Evolutionary conservation across 1,284 basidiomycete species (phyloP), one percentile per base, ranked within the genome.

Genomic region (Takashimella koratensis): DNA sequence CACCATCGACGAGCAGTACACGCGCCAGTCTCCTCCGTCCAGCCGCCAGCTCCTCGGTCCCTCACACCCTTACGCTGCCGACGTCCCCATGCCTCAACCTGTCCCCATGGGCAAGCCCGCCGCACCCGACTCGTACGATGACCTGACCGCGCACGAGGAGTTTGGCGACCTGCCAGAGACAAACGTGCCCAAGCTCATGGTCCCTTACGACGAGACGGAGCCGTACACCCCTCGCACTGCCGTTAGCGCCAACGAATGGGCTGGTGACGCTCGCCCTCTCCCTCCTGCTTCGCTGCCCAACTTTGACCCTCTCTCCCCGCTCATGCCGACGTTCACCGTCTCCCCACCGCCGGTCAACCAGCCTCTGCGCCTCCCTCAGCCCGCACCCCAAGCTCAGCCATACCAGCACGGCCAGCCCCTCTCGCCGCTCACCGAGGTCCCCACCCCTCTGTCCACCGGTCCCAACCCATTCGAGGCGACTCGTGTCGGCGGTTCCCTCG

Each of bases 341-440:
- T 36, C 30, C 30, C 48, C 48, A 23, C 48, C 59, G 12, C 49
- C 54, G 23, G 63, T 63, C 3, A 44, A 16, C 16, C 30, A 61
- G 40, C 22, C 39, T 24, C 30, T 23, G 20, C 52, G 52, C 40
- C 46, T 53, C 12, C 60, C 54, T 24, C 27, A 42, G 21, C 52
- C 51, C 44, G 45, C 69, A 6, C 41, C 52, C 40, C 52, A 60
- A 45, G 57, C 62, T 49, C 53, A 59, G 48, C 71, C 71, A 6
- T 76, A 74, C 55, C 56, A 67, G 41, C 74, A 76, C 53, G 74
- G 74, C 47, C 65, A 62, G 49, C 74, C 74, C 1, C 64, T 76
- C 1, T 66, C 70, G 4, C 69, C 72, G 3, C 50, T 76, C 19
- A 39, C 39, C 13, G 74, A 76, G 56, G 66, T 74, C 3, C 56